Evolutionary conservation across 2,329 filamentous ascomycete genomes (phyloP).

Genomic region (Seiridium unicorne): DNA sequence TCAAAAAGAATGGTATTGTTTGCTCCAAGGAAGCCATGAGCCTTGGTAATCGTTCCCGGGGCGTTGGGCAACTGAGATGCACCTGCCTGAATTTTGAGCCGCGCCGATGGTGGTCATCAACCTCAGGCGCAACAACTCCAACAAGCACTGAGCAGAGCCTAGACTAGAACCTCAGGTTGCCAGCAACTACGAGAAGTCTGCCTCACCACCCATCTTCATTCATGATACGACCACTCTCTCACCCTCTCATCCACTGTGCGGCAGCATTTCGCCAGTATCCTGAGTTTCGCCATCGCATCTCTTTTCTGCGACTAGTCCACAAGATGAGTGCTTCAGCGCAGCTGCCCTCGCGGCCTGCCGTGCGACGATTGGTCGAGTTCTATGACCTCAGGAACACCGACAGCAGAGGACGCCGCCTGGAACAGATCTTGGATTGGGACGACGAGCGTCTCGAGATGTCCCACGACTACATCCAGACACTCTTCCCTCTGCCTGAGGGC

Average conservation of each 20-base stretch:
- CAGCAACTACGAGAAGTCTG: no score
- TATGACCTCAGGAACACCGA: constrained; percentile 40
- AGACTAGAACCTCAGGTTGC: no score
- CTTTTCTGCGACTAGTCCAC: background rate
- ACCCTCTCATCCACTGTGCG: background rate
- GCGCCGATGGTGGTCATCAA: no score
- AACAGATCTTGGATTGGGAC: constrained; percentile 43
- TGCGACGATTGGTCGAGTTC: constrained; percentile 34
- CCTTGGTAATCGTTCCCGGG: no score
- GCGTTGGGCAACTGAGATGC: no score
- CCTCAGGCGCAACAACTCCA: no score
- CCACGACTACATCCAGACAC: constrained; percentile 56
- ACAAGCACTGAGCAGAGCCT: no score
- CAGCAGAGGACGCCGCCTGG: constrained; percentile 36
- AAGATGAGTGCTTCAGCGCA: background rate
- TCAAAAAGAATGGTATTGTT: no score
- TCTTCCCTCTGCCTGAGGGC: constrained; percentile 54
- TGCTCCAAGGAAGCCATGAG: no score
- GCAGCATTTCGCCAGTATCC: background rate
- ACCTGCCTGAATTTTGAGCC: no score
- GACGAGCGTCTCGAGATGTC: constrained; percentile 38
- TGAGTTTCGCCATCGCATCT: background rate
- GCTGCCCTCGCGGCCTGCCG: constrained; percentile 4
- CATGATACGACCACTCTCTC: no score
- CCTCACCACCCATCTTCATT: no score